Base-by-base conservation (phyloP, 345 rosid species). In the Aegle marmelos region DNA sequence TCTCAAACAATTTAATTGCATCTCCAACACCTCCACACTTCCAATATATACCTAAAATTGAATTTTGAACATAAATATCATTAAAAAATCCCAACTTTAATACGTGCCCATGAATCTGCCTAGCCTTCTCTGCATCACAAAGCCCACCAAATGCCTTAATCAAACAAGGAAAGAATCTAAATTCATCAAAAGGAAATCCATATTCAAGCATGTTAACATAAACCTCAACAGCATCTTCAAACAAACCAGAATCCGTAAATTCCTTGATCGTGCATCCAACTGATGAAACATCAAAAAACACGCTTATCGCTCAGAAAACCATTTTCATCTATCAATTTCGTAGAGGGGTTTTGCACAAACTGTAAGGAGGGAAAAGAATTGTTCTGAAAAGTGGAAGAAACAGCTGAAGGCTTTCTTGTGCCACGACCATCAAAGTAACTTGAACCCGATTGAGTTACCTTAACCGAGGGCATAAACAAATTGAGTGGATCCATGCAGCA, bases 91-190 rank as follows among this genome's bases (percentile, higher is more conserved):
- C 88, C 27, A 79, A 73, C 80, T 86, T 86, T 27, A 85, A 57
- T 34, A 80, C 78, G 28, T 84, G 88, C 59, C 87, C 89, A 36
- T 83, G 89, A 65, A 86, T 86, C 79, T 79, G 79, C 80, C 80
- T 76, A 53, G 76, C 80, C 41, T 53, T 79, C 53, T 45, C 69
- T 17, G 73, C 72, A 34, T 82, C 79, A 27, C 71, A 75, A 45
- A 83, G 70, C 39, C 82, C 85, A 58, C 82, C 87, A 45, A 83
- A 74, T 22, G 87, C 88, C 72, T 88, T 88, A 70, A 88, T 80
- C 73, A 86, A 75, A 81, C 79, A 66, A 17, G 89, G 86, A 77
- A 86, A 85, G 37, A 81, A 83, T 31, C 75, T 68, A 72, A 79
- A 85, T 48, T 78, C 76, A 61, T 70, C 76, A n/a, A 79, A 76